Conservation (phyloP, 768 basidiomycete genomes). For the Pleurotus eryngii region DNA sequence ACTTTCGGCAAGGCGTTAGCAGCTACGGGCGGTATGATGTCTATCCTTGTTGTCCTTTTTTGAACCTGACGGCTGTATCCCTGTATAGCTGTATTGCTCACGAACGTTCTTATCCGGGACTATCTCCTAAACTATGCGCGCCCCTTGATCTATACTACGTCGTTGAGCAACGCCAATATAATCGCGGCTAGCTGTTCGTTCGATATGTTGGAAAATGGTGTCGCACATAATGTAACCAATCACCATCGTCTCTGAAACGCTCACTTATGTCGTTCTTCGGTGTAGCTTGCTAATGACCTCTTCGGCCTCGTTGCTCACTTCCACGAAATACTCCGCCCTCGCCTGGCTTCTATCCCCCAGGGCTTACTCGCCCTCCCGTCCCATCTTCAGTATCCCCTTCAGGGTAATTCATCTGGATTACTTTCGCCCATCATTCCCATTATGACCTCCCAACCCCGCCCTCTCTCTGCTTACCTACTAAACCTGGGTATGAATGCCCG, state of each 20-base stretch:
- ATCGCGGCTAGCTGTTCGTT: slow-evolving; percentile 75
- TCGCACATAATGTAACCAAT: slow-evolving; percentile 51
- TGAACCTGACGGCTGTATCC: neutral
- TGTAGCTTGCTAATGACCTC: slow-evolving; percentile 34
- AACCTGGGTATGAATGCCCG: slow-evolving; percentile 59
- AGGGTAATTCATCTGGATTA: slow-evolving; percentile 1
- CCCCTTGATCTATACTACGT: slow-evolving; percentile 88
- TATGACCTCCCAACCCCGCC: slow-evolving; percentile 71
- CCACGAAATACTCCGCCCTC: slow-evolving; percentile 27
- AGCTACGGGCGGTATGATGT: slow-evolving; percentile 71
- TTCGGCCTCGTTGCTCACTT: slow-evolving; percentile 43
- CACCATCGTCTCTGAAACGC: neutral
- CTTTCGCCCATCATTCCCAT: slow-evolving; percentile 84
- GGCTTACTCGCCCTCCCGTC: slow-evolving; percentile 34
- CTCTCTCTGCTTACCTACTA: slow-evolving; percentile 66
- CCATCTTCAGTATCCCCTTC: slow-evolving; percentile 19
- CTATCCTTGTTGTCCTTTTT: neutral
- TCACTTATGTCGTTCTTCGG: neutral
- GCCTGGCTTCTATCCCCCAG: slow-evolving; percentile 28
- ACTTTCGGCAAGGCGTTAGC: slow-evolving; percentile 94
- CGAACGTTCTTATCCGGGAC: slow-evolving; percentile 66
- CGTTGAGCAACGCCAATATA: slow-evolving; percentile 73
- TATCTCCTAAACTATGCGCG: slow-evolving; percentile 93
- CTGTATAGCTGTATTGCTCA: slow-evolving; percentile 67
- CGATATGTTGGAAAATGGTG: slow-evolving; percentile 70